Percentiles rank a stretch among this genome's conserved stretches.
These are phyloP conservation scores for Podila epicladia DNA, from an alignment of 192 early-diverging fungal species.

Conservation along the genomic window DNA sequence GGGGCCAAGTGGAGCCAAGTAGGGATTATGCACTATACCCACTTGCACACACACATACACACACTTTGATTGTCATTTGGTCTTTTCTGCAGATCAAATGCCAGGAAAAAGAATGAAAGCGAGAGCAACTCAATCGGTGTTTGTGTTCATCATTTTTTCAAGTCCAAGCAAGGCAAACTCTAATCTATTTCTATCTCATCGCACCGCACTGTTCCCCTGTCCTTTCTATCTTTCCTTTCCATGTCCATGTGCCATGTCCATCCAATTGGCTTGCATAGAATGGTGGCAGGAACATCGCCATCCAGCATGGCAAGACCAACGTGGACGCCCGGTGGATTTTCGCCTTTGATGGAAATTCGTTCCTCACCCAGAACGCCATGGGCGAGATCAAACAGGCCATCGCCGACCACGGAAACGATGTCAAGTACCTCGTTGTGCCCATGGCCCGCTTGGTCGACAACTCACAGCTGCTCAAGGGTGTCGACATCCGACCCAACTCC, in stretches of 20 bases:
- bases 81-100: too few species aligned
- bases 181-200: constrained; percentile 4
- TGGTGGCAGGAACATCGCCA: constrained; percentile 66
- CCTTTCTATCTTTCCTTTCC: background rate
- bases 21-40: too few species aligned
- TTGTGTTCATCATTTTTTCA: too few species aligned
- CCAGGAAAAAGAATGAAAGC: too few species aligned
- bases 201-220: background rate
- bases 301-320: constrained; percentile 59
- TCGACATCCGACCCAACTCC: constrained; percentile 62
- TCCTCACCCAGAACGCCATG: constrained; percentile 62
- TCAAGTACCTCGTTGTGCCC: constrained; percentile 70
- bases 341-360: constrained; percentile 73
- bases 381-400: constrained; percentile 63
- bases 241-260: background rate
- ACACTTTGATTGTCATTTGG: too few species aligned
- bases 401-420: constrained; percentile 52
- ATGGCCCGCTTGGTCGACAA: constrained; percentile 71
- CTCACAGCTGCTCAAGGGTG: constrained; percentile 57
- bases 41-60: too few species aligned
- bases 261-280: constrained; percentile 52
- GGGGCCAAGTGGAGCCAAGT: too few species aligned
- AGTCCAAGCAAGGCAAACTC: background rate
- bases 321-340: constrained; percentile 66
- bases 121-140: too few species aligned